Base-by-base conservation (phyloP, 768 basidiomycete species). In the Pisolithus microcarpus region DNA sequence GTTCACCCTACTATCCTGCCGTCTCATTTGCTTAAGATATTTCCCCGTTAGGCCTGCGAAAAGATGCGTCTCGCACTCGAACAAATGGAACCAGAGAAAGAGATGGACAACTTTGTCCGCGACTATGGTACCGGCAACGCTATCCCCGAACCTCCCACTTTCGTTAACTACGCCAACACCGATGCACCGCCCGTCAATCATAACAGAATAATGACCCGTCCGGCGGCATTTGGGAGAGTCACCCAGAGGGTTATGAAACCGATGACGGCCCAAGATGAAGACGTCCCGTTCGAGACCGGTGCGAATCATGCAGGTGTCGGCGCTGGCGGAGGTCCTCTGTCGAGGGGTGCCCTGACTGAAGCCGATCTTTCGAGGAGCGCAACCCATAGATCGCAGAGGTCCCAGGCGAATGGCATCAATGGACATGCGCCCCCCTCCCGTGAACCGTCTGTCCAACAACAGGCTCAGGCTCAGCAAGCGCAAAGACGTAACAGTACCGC, bases 101-200 rank as follows among this genome's bases (percentile, higher is more conserved):
- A 98, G 58, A 83, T 94, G 75, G 84, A 91, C 55, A 80, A 79
- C 62, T 97, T 98, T 58, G 91, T 97, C 10, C 79, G 80, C 31
- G 81, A 86, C 54, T 91, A 91, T 61, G 91, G 91, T 4, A 97
- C 93, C 3, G 95, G 93, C 36, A 81, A 78, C 54, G 73, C 80
- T 52, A 93, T 98, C 44, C 91, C 92, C 0, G 91, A 96, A 56
- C 80, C 91, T 7, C 92, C 91, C 16, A 65, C 77, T 16, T 96
- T 92, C 67, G 81, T 94, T 65, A 87, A 92, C 70, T 91, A 89
- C 64, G 77, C 80, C 37, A 77, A 75, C 39, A 77, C 81, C 23
- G 81, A 83, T 51, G 78, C 84, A 8, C 76, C 82, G 23, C 80
- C 83, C 7, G 77, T 77, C 24, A 79, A 78, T 18, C 79, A 75